phyloP scores from a whole-genome alignment of 176 grass and related monocot genomes.

The Hsuehochloa calcarea region DNA sequence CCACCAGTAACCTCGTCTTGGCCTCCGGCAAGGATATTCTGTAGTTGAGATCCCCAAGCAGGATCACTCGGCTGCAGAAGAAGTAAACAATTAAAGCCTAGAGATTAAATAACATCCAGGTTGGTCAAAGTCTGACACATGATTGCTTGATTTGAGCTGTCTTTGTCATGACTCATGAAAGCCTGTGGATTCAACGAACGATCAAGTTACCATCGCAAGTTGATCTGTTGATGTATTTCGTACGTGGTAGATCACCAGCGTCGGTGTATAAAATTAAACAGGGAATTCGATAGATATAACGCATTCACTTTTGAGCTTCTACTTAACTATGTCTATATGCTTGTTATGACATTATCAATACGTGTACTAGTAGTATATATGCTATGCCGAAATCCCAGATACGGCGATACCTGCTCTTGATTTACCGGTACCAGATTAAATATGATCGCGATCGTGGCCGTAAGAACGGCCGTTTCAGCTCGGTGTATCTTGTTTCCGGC shows the following conservation, averaged over 20 bases:
- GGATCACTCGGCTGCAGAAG: conserved; percentile 59
- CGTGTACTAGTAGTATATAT: neutral
- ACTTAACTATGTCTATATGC: neutral
- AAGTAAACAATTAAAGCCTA: neutral
- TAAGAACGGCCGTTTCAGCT: neutral
- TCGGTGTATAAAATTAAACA: neutral
- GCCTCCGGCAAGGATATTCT: conserved; percentile 74
- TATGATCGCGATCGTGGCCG: neutral
- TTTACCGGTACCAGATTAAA: conserved; percentile 30
- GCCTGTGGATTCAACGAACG: neutral
- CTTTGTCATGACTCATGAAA: neutral
- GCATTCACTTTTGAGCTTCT: neutral
- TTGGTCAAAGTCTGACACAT: conserved; percentile 7
- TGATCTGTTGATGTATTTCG: neutral
- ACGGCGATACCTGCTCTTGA: conserved; percentile 14
- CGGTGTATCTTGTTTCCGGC: neutral
- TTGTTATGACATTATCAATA: neutral
- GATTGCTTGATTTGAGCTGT: conserved; percentile 5
- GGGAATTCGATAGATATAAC: neutral
- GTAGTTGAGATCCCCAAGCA: conserved; percentile 81
- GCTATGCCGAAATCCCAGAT: neutral
- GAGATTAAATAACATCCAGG: neutral
- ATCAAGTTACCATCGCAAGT: neutral
- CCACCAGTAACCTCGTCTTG: conserved; percentile 56
- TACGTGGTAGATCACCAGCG: neutral